Evolutionary conservation across 192 early-diverging fungal species (phyloP), one percentile per base, ranked within the genome.

Genomic region (Cetraspora pellucida): DNA sequence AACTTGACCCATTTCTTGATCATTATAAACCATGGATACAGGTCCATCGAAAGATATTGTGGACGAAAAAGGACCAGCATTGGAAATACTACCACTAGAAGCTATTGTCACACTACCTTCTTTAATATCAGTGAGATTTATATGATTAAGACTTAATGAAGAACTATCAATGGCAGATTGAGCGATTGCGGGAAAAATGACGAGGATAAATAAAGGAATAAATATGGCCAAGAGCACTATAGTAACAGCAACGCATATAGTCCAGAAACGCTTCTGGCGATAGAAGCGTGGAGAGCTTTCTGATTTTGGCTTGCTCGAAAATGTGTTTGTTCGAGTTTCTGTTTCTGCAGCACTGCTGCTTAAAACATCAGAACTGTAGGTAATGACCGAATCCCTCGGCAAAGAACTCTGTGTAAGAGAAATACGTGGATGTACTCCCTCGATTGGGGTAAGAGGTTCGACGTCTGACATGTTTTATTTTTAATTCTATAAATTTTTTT

Each of bases 11-110:
- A 84, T 63, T 27, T 55, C 46, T 14, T 23, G 23, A 5, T 84
- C 75, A 11, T 87, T 82, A 54, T 84, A 86, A 30, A 74, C 77
- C 28, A 88, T 80, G 6, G 77, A 13, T 46, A 87, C 78, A 43
- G 81, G 82, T 47, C 83, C 81, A 5, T 74, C 58, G 77, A 89
- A 89, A 50, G 65, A 55, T 57, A 89, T 83, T 28, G 74, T 84
- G 8, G 86, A 86, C 23, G 78, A 45, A 78, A 89, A 87, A 21
- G 86, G 85, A 60, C 87, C 87, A 52, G 85, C 86, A 31, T 86
- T 80, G 9, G 69, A 70, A 21, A 87, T 61, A 10, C 46, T 45
- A 49, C 82, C 81, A 27, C 77, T 65, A 81, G 86, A 85, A 30
- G 54, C 25, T 81, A 82, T 84, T 21, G 75, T 60, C 30, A 87